Percentiles rank a stretch among this genome's conserved stretches.
phyloP scores from a whole-genome alignment of 1,284 basidiomycete genomes.

The Malassezia globosa region DNA sequence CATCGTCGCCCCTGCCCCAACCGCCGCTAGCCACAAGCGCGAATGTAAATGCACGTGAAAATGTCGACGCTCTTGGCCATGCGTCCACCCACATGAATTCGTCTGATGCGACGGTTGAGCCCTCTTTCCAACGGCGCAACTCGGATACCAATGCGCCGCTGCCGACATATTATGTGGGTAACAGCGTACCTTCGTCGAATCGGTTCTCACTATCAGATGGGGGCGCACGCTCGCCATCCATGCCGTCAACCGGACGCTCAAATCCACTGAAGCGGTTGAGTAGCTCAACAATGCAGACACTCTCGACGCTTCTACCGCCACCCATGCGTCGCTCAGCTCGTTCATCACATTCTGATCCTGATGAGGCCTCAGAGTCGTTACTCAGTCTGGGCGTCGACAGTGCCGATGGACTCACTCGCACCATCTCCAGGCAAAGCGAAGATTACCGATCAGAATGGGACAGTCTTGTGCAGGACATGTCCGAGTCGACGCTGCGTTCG shows the following conservation, averaged over 20 bases:
- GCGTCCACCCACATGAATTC: too few relatives aligned
- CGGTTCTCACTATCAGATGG: neutral
- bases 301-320: neutral
- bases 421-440: neutral
- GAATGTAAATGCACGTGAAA: neutral
- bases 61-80: too few relatives aligned
- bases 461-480: neutral
- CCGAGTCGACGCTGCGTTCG: neutral
- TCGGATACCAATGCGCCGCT: neutral
- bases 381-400: constrained; percentile 6
- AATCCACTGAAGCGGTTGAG: neutral
- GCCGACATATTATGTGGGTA: neutral
- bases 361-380: too few relatives aligned
- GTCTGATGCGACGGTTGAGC: neutral
- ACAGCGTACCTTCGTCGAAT: neutral
- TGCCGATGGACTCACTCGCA: neutral
- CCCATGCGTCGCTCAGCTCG: neutral
- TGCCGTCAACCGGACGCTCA: too few relatives aligned
- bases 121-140: neutral
- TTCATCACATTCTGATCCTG: too few relatives aligned
- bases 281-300: neutral
- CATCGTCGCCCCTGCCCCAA: neutral
- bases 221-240: neutral
- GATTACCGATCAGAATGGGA: constrained; percentile 12
- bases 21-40: too few relatives aligned